Conservation (phyloP, 768 basidiomycete species). For the Phlegmacium glaucopus region DNA sequence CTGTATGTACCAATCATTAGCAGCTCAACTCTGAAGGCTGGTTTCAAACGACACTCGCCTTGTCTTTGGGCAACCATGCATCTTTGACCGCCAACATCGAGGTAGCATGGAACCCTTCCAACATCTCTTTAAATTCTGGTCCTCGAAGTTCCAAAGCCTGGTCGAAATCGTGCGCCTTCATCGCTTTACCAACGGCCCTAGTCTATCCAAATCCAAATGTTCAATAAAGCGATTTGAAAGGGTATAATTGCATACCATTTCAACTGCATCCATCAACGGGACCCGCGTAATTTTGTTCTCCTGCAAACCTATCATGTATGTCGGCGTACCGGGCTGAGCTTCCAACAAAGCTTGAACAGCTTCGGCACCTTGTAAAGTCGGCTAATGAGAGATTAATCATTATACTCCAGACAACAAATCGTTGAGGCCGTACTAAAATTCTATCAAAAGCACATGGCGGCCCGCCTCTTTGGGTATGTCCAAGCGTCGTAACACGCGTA, state of each 20-base stretch:
- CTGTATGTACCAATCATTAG: constrained; percentile 33
- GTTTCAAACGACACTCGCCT: constrained; percentile 31
- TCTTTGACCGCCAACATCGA: constrained; percentile 55
- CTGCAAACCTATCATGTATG: constrained; percentile 94
- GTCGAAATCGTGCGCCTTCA: constrained; percentile 78
- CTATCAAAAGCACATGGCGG: constrained; percentile 91
- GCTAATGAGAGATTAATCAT: constrained; percentile 40
- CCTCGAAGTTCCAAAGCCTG: constrained; percentile 88
- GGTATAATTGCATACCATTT: constrained; percentile 49
- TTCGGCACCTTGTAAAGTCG: constrained; percentile 93
- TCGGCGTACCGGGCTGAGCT: constrained; percentile 85
- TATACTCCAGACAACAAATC: not conserved
- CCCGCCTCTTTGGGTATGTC: constrained; percentile 96
- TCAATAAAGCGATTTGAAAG: constrained; percentile 3
- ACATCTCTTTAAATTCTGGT: constrained; percentile 83
- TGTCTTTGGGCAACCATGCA: constrained; percentile 43
- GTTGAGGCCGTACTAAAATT: constrained; percentile 59
- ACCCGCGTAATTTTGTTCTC: constrained; percentile 95
- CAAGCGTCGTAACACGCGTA: constrained; percentile 93
- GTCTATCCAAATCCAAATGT: constrained; percentile 63
- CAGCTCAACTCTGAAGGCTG: constrained; percentile 4
- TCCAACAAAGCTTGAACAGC: constrained; percentile 87
- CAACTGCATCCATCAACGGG: constrained; percentile 90
- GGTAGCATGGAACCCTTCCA: constrained; percentile 81
- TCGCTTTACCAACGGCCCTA: constrained; percentile 77